A percentile compares a stretch with the other conserved stretches of the same genome.
phyloP scores from a whole-genome alignment of 306 rosid species.

The Pterocarpus macrocarpus region DNA sequence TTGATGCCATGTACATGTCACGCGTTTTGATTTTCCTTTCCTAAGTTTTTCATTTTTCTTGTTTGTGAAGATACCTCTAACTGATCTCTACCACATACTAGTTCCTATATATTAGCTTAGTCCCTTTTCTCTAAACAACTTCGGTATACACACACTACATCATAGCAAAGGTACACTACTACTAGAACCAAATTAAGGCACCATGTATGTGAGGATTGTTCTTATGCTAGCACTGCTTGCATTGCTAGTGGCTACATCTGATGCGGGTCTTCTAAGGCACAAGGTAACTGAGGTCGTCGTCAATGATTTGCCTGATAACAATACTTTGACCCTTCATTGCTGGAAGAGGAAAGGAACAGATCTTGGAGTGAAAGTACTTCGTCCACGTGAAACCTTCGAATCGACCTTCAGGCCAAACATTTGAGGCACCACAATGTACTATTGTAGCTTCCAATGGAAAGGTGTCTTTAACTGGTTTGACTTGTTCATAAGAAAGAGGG shows the following conservation, averaged over 20 bases:
- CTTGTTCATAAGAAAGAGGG: background rate
- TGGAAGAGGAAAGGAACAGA: background rate
- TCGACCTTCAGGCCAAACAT: background rate
- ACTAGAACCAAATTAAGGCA: background rate
- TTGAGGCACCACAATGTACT: background rate
- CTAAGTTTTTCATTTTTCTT: background rate
- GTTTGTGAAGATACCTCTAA: background rate
- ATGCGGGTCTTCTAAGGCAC: background rate
- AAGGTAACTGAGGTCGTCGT: background rate
- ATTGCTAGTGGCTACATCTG: background rate
- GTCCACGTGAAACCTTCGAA: background rate
- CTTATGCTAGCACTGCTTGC: background rate
- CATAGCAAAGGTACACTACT: background rate
- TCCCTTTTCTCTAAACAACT: background rate
- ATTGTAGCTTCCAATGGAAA: constrained; percentile 20
- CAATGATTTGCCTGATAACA: background rate
- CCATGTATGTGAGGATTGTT: background rate
- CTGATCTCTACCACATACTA: background rate
- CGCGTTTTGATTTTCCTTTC: background rate
- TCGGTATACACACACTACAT: background rate
- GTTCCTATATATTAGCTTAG: background rate
- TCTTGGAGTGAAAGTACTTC: background rate
- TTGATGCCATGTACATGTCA: background rate
- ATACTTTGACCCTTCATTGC: background rate
- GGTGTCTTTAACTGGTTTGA: background rate